Evolutionary conservation across 2,329 filamentous ascomycete species (phyloP), one percentile per base, ranked within the genome.

Genomic region (Colletotrichum acutatum): DNA sequence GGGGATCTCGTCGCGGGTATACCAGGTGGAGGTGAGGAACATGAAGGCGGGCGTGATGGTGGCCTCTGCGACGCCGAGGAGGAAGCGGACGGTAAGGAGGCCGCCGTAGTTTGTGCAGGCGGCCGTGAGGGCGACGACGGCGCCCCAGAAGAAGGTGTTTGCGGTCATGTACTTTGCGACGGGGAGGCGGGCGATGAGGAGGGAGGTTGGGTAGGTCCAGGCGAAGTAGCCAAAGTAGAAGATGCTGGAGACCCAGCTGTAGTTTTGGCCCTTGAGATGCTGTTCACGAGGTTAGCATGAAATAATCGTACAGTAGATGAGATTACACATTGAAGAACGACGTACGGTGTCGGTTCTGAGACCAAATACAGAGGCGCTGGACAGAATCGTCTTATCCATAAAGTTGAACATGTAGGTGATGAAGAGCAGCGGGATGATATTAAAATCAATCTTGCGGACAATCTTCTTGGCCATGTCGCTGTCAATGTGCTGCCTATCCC

Each of bases 361-460:
- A 0, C 88, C 89, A 75, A 91, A 90, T 0, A 91, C 87, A 4
- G 88, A 83, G 0, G 89, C 89, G 71, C 85, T 89, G 0, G 87
- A 88, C 1, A 90, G 77, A 68, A 89, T 89, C 0, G 86, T 86
- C 77, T 91, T 91, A 78, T 91, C 90, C 83, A 91, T 89, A 70
- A 90, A 91, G 76, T 90, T 89, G 74, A 91, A 78, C 81, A 87
- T 87, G 76, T 91, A 91, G 0, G 87, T 90, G 54, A 87, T 75
- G 72, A 90, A 90, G 11, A 91, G 79, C 12, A 91, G 79, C 0
- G 90, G 88, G 5, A 91, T 86, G 11, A 91, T 80, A 14, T 82
- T 81, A 74, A 80, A 81, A 77, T 91, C 90, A 71, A 91, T 90
- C 78, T 90, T 90, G 30, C 84, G 82, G 63, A 91, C 71, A 4